A percentile compares a stretch with the other conserved stretches of the same genome.
phyloP scores from a whole-genome alignment of 768 basidiomycete species.

The Ramaria sp. region DNA sequence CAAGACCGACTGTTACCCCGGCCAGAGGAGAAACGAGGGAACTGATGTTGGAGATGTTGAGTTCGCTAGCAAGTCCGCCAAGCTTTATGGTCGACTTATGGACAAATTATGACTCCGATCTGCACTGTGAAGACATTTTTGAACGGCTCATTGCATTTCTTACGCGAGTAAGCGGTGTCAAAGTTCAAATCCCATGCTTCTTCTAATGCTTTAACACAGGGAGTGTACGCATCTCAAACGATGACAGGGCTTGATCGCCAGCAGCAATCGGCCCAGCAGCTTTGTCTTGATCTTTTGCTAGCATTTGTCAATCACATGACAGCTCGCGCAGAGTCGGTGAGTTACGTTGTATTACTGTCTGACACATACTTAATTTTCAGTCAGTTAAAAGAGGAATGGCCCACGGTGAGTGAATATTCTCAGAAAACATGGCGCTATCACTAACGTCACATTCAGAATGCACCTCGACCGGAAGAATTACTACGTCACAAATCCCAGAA shows the following conservation, averaged over 20 bases:
- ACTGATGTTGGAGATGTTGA: constrained; percentile 79
- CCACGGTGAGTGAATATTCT: constrained; percentile 33
- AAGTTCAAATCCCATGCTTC: background rate
- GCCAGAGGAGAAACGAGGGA: constrained; percentile 83
- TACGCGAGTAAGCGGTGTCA: constrained; percentile 51
- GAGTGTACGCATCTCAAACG: constrained; percentile 65
- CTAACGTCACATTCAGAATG: constrained; percentile 29
- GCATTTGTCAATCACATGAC: constrained; percentile 87
- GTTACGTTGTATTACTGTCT: constrained; percentile 14
- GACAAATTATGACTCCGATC: constrained; percentile 94
- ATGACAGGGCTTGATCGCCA: constrained; percentile 48
- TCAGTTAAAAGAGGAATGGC: constrained; percentile 48
- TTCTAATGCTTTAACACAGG: constrained; percentile 29
- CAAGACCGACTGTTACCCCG: constrained; percentile 54
- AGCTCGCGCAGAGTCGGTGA: constrained; percentile 40
- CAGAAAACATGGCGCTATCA: background rate
- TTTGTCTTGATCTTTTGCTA: constrained; percentile 81
- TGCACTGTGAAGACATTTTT: constrained; percentile 93
- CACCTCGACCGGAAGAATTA: constrained; percentile 44
- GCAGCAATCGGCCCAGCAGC: constrained; percentile 69
- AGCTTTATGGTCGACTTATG: constrained; percentile 96
- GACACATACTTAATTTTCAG: constrained; percentile 7
- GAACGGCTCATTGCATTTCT: constrained; percentile 82
- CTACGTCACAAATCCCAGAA: constrained; percentile 73
- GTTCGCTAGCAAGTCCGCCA: constrained; percentile 68